These are phyloP conservation scores for Plasmopara muralis DNA, from an alignment of 352 stramenopile species.

Conservation along the genomic window DNA sequence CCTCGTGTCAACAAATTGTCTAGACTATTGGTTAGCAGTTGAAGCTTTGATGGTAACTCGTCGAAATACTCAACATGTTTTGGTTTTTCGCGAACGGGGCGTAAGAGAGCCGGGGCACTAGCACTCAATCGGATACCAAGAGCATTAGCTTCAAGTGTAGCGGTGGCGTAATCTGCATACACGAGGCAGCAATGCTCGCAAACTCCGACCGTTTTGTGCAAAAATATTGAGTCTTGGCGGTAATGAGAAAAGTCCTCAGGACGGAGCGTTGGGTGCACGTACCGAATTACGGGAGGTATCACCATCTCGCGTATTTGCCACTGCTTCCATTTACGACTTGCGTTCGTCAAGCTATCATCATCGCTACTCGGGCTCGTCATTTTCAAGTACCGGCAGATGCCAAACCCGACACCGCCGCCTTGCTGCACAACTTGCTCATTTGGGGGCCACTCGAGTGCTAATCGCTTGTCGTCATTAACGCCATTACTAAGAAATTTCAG, in stretches of 20 bases:
- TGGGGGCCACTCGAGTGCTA: conserved; percentile 85
- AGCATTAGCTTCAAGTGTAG: conserved; percentile 64
- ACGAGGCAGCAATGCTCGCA: conserved; percentile 93
- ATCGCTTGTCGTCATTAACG: conserved; percentile 37
- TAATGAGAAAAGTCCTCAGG: conserved; percentile 84
- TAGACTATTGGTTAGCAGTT: conserved; percentile 14
- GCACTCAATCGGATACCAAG: conserved; percentile 31
- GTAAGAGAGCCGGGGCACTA: conserved; percentile 57
- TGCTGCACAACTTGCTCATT: conserved; percentile 81
- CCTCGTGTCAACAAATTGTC: conserved; percentile 4
- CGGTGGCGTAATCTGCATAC: conserved; percentile 86
- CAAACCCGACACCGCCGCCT: conserved; percentile 91
- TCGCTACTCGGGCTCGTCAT: conserved; percentile 10
- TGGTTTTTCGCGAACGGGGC: conserved; percentile 43
- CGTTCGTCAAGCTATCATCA: conserved; percentile 6
- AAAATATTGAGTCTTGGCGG: conserved; percentile 89
- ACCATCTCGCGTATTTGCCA: conserved; percentile 45
- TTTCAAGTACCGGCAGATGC: conserved; percentile 43
- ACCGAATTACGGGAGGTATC: conserved; percentile 90
- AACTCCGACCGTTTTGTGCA: conserved; percentile 88
- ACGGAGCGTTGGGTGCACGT: conserved; percentile 82
- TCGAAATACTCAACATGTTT: conserved; percentile 33
- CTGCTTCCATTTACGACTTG: conserved; percentile 4
- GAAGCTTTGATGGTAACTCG: conserved; percentile 33
- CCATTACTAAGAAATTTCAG: conserved; percentile 53